A percentile compares a stretch with the other conserved stretches of the same genome.
phyloP scores from a whole-genome alignment of 768 basidiomycete genomes.

The Clathrus columnatus region DNA sequence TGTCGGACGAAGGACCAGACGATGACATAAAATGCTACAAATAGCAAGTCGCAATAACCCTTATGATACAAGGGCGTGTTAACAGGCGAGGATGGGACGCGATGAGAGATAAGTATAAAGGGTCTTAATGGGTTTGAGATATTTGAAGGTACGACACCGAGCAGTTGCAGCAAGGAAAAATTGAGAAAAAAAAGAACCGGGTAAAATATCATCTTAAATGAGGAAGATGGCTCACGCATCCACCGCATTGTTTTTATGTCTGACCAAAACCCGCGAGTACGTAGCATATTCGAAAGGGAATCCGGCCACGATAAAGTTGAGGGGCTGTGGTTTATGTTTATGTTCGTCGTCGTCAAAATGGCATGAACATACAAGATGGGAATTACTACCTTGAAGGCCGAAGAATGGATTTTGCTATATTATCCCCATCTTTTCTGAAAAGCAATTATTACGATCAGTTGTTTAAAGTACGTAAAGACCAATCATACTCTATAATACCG shows the following conservation, averaged over 20 bases:
- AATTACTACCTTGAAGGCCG: too few species aligned
- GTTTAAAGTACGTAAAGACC: too few species aligned
- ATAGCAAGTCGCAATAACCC: slow-evolving; percentile 64
- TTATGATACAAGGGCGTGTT: slow-evolving; percentile 62
- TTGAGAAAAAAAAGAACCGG: slow-evolving; percentile 54
- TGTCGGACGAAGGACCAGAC: slow-evolving; percentile 89
- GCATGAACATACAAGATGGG: too few species aligned
- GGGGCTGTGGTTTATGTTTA: too few species aligned
- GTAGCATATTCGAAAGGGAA: not conserved
- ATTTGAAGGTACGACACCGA: slow-evolving; percentile 31
- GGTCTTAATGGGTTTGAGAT: slow-evolving; percentile 64
- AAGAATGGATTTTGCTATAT: too few species aligned
- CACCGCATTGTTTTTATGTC: slow-evolving; percentile 51
- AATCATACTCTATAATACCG: too few species aligned
- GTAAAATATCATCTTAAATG: slow-evolving; percentile 57
- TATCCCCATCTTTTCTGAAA: too few species aligned
- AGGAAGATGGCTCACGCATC: slow-evolving; percentile 64
- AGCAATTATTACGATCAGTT: too few species aligned
- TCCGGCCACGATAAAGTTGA: not conserved
- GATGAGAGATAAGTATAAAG: slow-evolving; percentile 65
- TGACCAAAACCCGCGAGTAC: slow-evolving; percentile 39
- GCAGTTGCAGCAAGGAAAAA: slow-evolving; percentile 49
- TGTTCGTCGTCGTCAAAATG: too few species aligned
- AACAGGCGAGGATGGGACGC: slow-evolving; percentile 39
- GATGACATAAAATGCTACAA: slow-evolving; percentile 76